These are phyloP conservation scores for Vanderwaltozyma yarrowii DNA, from an alignment of 805 yeast species.

Conservation along the genomic window DNA sequence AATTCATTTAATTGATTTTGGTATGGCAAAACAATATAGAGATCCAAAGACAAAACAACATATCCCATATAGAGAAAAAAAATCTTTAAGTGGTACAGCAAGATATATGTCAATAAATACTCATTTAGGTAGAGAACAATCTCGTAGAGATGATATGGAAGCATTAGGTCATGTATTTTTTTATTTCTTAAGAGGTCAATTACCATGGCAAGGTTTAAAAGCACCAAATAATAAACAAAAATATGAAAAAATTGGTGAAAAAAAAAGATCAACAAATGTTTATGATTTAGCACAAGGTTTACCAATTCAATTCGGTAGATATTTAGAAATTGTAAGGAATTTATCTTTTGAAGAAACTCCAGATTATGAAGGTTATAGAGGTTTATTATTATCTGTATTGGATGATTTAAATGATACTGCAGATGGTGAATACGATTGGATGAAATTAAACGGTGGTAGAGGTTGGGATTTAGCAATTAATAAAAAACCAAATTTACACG, in stretches of 20 bases:
- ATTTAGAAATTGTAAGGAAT: slow-evolving; percentile 78
- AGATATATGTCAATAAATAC: slow-evolving; percentile 97
- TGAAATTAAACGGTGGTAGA: slow-evolving; percentile 87
- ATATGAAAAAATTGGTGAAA: slow-evolving; percentile 95
- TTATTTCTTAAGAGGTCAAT: slow-evolving; percentile 84
- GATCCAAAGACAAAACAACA: slow-evolving; percentile 94
- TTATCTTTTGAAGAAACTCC: slow-evolving; percentile 91
- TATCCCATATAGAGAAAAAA: slow-evolving; percentile 93
- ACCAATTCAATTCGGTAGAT: slow-evolving; percentile 90
- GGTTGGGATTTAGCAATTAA: slow-evolving; percentile 91
- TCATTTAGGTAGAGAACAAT: slow-evolving; percentile 93
- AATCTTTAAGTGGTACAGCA: slow-evolving; percentile 96
- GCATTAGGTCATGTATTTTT: slow-evolving; percentile 94
- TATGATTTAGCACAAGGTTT: slow-evolving; percentile 78
- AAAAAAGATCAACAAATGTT: slow-evolving; percentile 82
- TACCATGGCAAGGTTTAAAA: slow-evolving; percentile 98
- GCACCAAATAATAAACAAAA: slow-evolving; percentile 97
- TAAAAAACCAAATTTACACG: slow-evolving; percentile 89
- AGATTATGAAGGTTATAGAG: slow-evolving; percentile 79
- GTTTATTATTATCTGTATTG: slow-evolving; percentile 67
- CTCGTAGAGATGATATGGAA: slow-evolving; percentile 93
- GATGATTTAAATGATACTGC: slow-evolving; percentile 57
- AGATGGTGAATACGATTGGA: slow-evolving; percentile 96
- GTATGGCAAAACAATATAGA: slow-evolving; percentile 97
- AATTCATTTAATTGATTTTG: slow-evolving; percentile 89